A percentile compares a stretch with the other conserved stretches of the same genome.
These are phyloP conservation scores for Aspergillus sp. DNA, from an alignment of 2,329 filamentous ascomycete genomes.

Conservation along the genomic window DNA sequence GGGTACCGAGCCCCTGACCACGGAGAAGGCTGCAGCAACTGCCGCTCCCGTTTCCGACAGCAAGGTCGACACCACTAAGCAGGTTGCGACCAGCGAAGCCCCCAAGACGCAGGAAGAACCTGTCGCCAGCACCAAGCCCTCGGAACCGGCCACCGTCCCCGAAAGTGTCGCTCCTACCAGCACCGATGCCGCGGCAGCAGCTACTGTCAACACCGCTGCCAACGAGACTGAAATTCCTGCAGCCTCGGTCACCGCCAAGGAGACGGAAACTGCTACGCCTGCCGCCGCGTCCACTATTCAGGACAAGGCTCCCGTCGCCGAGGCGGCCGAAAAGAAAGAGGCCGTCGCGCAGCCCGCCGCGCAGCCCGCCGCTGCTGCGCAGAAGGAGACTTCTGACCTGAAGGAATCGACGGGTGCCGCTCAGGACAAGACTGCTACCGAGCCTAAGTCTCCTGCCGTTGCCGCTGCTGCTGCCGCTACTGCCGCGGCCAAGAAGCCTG, in stretches of 20 bases:
- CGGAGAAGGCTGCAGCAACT: constrained; percentile 9
- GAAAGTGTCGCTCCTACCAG: constrained; percentile 9
- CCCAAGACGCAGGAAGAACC: constrained; percentile 11
- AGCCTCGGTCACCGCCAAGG: background rate
- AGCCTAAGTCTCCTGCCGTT: background rate
- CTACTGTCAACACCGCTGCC: constrained; percentile 14
- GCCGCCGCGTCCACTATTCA: constrained; percentile 5
- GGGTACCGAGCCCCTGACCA: background rate
- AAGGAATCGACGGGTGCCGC: background rate
- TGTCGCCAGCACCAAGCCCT: constrained; percentile 11
- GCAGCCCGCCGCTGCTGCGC: background rate
- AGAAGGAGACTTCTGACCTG: background rate
- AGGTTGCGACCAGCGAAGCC: constrained; percentile 11
- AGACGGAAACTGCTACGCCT: constrained; percentile 8
- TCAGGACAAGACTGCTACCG: background rate
- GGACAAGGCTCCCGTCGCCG: constrained; percentile 3
- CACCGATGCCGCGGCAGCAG: constrained; percentile 18
- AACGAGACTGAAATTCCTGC: constrained; percentile 17
- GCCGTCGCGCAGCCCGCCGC: background rate
- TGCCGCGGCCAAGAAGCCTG: background rate
- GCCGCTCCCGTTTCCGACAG: constrained; percentile 12
- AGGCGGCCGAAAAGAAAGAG: background rate
- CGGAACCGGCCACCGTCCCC: constrained; percentile 11
- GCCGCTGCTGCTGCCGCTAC: background rate
- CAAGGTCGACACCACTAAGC: constrained; percentile 11